Conservation (phyloP, 2,329 filamentous ascomycete genomes). For the Pyrenophora seminiperda region DNA sequence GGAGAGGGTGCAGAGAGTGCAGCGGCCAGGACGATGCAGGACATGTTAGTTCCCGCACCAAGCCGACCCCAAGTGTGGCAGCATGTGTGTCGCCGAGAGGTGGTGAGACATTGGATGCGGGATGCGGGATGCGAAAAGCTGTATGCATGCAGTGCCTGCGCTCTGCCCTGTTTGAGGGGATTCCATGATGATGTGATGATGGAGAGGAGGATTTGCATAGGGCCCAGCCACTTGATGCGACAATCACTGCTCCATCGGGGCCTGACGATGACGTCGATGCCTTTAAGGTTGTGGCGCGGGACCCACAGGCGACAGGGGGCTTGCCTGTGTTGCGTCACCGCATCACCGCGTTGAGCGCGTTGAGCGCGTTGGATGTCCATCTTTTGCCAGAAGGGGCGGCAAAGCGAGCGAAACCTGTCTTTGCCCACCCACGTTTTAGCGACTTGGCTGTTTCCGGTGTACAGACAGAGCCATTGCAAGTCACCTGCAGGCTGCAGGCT, state of each 20-base stretch:
- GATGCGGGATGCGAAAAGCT: background rate
- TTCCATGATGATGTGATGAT: background rate
- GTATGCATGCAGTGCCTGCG: background rate
- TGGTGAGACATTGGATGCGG: constrained; percentile 7
- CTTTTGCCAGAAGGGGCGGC: constrained; percentile 14
- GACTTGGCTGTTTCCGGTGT: constrained; percentile 11
- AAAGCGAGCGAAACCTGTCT: constrained; percentile 11
- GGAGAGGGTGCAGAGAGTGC: background rate
- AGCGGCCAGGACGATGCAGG: background rate
- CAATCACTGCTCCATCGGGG: constrained; percentile 11
- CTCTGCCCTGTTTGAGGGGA: constrained; percentile 11
- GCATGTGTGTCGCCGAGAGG: constrained; percentile 1
- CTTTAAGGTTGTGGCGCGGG: constrained; percentile 26
- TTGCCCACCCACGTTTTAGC: constrained; percentile 6
- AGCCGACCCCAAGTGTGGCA: background rate
- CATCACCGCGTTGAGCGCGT: too few relatives aligned
- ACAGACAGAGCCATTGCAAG: background rate
- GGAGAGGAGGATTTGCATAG: background rate
- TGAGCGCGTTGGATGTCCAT: constrained; percentile 16
- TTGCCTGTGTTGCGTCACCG: constrained; percentile 11
- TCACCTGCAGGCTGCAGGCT: constrained; percentile 9
- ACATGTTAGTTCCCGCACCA: background rate
- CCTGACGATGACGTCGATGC: constrained; percentile 14
- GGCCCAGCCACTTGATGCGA: constrained; percentile 11
- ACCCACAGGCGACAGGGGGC: constrained; percentile 9